Conservation (phyloP, 257 asterid genomes). For the Solanum chiquidenum region DNA sequence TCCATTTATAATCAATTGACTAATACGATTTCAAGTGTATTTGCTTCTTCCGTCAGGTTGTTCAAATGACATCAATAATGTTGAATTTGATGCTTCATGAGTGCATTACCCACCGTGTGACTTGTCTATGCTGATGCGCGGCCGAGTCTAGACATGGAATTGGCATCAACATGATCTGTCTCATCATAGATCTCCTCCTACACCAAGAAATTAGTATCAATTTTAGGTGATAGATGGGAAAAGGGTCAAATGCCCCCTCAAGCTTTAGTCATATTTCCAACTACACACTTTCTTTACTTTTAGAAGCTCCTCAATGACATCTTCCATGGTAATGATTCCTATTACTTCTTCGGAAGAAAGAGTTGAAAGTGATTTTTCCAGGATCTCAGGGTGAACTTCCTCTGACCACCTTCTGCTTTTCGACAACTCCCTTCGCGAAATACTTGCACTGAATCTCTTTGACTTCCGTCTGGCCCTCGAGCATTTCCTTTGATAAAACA, state of each 20-base stretch:
- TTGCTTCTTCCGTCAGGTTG: background rate
- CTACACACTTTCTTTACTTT: background rate
- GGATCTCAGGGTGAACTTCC: conserved; percentile 26
- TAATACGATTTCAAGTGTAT: background rate
- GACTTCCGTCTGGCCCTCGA: conserved; percentile 3
- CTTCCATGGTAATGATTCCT: conserved; percentile 34
- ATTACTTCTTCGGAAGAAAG: conserved; percentile 10
- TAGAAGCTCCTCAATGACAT: conserved; percentile 25
- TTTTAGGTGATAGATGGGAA: no score
- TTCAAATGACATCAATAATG: background rate
- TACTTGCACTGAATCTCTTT: conserved; percentile 4
- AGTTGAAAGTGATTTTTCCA: conserved; percentile 12
- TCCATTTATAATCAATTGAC: background rate
- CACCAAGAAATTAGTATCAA: background rate
- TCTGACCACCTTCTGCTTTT: conserved; percentile 29
- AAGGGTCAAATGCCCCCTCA: no score
- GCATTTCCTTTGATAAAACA: background rate
- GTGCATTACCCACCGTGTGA: background rate
- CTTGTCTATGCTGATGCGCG: background rate
- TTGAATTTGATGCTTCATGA: background rate
- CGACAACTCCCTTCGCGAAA: conserved; percentile 7
- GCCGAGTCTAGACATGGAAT: background rate
- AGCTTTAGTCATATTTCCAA: no score
- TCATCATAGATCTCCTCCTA: conserved; percentile 28
- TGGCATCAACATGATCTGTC: conserved; percentile 2